Base-by-base conservation (phyloP, 75 land plant genomes). In the Picea glauca region DNA sequence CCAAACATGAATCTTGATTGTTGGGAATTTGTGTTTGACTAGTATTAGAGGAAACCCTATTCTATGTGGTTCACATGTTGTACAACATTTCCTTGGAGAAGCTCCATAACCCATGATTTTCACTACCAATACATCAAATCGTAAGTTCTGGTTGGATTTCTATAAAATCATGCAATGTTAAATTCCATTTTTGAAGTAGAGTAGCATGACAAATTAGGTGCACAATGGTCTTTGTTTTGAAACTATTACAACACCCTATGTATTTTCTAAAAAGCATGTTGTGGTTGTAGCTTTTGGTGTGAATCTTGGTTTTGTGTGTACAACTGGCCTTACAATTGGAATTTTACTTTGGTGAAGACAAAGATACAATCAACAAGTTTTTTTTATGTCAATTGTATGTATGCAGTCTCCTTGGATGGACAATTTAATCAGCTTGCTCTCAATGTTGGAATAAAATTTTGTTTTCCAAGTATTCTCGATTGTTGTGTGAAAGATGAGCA, bases 301-400 rank as follows among this genome's bases (percentile, higher is more conserved):
- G n/a, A n/a, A n/a, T n/a, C n/a, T n/a, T n/a, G n/a, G n/a, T n/a
- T n/a, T n/a, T n/a, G n/a, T n/a, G n/a, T n/a, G 88, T 54, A 40
- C 90, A 5, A 81, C 89, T 31, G 61, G 79, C 12, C 60, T 90
- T 33, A 82, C 68, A 67, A 76, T 88, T 58, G 87, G 90, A 40
- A 81, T 88, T 26, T 75, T 91, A 57, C 33, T 90, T 15, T 92
- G 92, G 96, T 88, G 90, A 91, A 80, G 93, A 65, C 87, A 85
- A 30, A 84, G 84, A 54, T 88, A n/a, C n/a, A n/a, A n/a, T n/a
- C n/a, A n/a, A n/a, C n/a, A n/a, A n/a, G n/a, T n/a, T n/a, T n/a
- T n/a, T 82, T 74, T 88, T 88, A 88, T 77, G 72, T 64, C 26
- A 64, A 78, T 62, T 72, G 79, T 78, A 7, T 38, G 58, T 56